A percentile compares a stretch with the other conserved stretches of the same genome.
Evolutionary conservation across 1,284 basidiomycete species (phyloP).

Genomic region (Ceratobasidium sp.): DNA sequence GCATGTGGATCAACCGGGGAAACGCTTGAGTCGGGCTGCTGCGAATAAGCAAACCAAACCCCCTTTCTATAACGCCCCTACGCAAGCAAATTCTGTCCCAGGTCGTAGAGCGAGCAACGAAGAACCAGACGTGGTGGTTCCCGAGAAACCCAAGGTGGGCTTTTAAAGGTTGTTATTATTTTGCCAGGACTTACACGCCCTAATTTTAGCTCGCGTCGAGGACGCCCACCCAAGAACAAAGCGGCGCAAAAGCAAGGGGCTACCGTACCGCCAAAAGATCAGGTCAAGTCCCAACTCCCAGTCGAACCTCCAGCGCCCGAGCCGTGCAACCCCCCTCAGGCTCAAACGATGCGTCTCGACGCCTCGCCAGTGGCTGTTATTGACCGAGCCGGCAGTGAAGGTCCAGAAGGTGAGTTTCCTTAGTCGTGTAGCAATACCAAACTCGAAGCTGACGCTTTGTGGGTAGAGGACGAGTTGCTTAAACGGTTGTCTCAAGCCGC

Average conservation of each 20-base stretch:
- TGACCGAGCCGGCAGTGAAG: no score
- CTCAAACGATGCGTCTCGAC: neutral
- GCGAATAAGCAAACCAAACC: no score
- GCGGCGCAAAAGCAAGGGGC: neutral
- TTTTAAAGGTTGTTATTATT: neutral
- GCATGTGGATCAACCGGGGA: no score
- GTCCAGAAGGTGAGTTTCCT: constrained; percentile 8
- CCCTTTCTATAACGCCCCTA: no score
- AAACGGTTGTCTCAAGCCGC: constrained; percentile 18
- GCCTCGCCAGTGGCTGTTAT: no score
- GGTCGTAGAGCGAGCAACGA: no score
- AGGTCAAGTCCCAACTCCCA: neutral
- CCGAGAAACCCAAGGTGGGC: neutral
- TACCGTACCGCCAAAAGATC: neutral
- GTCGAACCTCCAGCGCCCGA: no score
- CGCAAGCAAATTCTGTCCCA: no score
- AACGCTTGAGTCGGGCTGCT: no score
- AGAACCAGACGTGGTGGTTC: no score
- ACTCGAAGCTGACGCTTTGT: neutral
- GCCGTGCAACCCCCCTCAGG: no score
- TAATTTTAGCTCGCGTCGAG: neutral
- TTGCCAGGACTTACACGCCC: neutral
- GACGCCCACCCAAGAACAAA: neutral
- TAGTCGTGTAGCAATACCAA: neutral
- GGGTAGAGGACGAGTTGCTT: constrained; percentile 1